A percentile compares a stretch with the other conserved stretches of the same genome.
phyloP scores from a whole-genome alignment of 129 eudicot genomes.

The Sambucus nigra region DNA sequence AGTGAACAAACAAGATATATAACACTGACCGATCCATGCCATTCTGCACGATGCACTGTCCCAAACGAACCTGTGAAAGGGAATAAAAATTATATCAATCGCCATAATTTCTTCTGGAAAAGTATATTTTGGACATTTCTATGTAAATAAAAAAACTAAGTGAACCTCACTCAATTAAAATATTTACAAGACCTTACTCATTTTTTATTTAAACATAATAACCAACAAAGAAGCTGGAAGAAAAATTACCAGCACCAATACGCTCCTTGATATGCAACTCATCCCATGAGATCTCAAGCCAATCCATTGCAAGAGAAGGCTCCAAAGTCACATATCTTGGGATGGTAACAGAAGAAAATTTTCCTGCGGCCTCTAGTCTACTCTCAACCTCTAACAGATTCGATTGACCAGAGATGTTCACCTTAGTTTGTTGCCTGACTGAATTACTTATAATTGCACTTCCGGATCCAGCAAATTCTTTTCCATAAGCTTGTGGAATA shows the following conservation, averaged over 20 bases:
- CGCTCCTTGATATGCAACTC: slow-evolving; percentile 89
- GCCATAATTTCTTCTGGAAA: neutral
- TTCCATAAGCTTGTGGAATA: slow-evolving; percentile 18
- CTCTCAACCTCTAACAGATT: slow-evolving; percentile 31
- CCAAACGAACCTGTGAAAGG: slow-evolving; percentile 75
- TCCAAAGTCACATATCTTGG: slow-evolving; percentile 77
- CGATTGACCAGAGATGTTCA: slow-evolving; percentile 20
- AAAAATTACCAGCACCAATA: slow-evolving; percentile 77
- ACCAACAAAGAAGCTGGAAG: neutral
- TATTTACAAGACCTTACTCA: no score
- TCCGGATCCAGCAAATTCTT: slow-evolving; percentile 22
- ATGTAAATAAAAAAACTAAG: neutral
- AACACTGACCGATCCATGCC: slow-evolving; percentile 98
- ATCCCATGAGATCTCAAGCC: slow-evolving; percentile 98
- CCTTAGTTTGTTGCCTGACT: slow-evolving; percentile 15
- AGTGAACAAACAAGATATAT: no score
- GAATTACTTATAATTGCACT: slow-evolving; percentile 13
- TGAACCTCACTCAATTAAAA: no score
- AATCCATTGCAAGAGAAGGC: slow-evolving; percentile 93
- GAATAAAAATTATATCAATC: slow-evolving; percentile 5
- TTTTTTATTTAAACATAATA: no score
- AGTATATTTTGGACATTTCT: neutral
- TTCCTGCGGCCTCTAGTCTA: slow-evolving; percentile 26
- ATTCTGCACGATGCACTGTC: slow-evolving; percentile 95
- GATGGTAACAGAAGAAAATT: slow-evolving; percentile 28